Evolutionary conservation across 768 basidiomycete genomes (phyloP).

Genomic region (Boletus pseudopeckii): DNA sequence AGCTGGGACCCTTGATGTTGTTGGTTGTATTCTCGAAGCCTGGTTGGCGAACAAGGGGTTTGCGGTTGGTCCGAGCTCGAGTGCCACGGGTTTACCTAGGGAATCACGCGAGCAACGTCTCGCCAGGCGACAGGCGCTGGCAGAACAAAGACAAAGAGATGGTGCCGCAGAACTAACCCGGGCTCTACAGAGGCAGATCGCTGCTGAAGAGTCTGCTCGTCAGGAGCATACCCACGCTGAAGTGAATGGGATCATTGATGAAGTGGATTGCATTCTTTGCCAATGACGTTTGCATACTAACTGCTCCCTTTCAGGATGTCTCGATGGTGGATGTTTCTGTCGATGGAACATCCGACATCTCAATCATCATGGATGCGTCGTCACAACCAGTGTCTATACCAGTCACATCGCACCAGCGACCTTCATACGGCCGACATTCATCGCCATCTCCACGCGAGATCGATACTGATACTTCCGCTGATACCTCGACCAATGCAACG

Average conservation of each 20-base stretch:
- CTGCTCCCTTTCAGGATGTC: conserved; percentile 27
- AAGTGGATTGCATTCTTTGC: conserved; percentile 21
- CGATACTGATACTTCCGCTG: conserved; percentile 61
- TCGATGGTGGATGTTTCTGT: conserved; percentile 30
- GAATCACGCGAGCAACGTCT: conserved; percentile 74
- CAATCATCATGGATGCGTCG: conserved; percentile 19
- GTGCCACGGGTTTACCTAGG: conserved; percentile 68
- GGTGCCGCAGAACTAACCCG: conserved; percentile 50
- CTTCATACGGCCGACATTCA: conserved; percentile 17
- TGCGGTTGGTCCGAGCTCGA: conserved; percentile 75
- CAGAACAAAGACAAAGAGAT: conserved; percentile 57
- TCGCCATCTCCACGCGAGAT: conserved; percentile 37
- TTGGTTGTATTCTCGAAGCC: conserved; percentile 89
- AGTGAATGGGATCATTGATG: conserved; percentile 14
- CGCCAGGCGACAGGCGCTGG: conserved; percentile 54
- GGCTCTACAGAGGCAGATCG: conserved; percentile 53
- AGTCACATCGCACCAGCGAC: conserved; percentile 20
- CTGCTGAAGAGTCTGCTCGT: conserved; percentile 29
- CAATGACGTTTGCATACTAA: conserved; percentile 4
- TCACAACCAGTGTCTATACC: conserved; percentile 17
- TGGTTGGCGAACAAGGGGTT: conserved; percentile 90
- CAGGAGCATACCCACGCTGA: conserved; percentile 7
- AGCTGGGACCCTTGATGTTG: conserved; percentile 89
- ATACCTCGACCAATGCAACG: conserved; percentile 57
- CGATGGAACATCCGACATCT: conserved; percentile 21